Evolutionary conservation across 2,329 filamentous ascomycete species (phyloP).

Genomic region (Pyrenophora teres): DNA sequence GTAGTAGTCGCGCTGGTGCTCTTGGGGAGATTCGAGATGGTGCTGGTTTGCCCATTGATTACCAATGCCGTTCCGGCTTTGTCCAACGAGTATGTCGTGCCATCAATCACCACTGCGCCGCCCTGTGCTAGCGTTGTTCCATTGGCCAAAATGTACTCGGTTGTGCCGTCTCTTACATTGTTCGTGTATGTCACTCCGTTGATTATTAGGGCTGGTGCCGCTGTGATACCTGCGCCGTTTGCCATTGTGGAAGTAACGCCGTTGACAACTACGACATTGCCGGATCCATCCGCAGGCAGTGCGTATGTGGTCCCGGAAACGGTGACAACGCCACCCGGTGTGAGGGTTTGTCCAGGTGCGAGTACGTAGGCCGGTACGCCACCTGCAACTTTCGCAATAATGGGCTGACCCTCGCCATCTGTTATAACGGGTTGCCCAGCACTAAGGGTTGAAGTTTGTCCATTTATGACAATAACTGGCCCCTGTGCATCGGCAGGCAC

Average conservation of each 20-base stretch:
- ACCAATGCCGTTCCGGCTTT: slow-evolving; percentile 34
- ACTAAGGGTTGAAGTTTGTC: slow-evolving; percentile 6
- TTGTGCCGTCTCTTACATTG: slow-evolving; percentile 31
- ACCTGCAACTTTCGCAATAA: slow-evolving; percentile 22
- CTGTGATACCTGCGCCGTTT: slow-evolving; percentile 15
- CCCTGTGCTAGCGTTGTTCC: slow-evolving; percentile 33
- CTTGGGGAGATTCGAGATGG: slow-evolving; percentile 28
- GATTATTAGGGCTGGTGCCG: slow-evolving; percentile 32
- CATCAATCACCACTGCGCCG: slow-evolving; percentile 28
- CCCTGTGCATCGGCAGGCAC: slow-evolving; percentile 25
- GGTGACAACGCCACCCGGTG: slow-evolving; percentile 32
- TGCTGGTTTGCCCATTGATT: slow-evolving; percentile 41
- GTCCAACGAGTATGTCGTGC: slow-evolving; percentile 39
- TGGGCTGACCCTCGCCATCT: slow-evolving; percentile 18
- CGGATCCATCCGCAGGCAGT: slow-evolving; percentile 31
- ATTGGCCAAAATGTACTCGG: slow-evolving; percentile 24
- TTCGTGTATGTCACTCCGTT: slow-evolving; percentile 34
- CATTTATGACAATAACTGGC: slow-evolving; percentile 35
- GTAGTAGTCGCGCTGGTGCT: slow-evolving; percentile 37
- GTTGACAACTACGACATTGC: slow-evolving; percentile 34
- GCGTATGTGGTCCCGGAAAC: slow-evolving; percentile 37
- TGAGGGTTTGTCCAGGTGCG: slow-evolving; percentile 30
- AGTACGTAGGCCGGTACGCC: slow-evolving; percentile 36
- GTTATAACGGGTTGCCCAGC: slow-evolving; percentile 18
- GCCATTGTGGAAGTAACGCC: slow-evolving; percentile 32